A percentile compares a stretch with the other conserved stretches of the same genome.
Conservation (phyloP, 2,329 filamentous ascomycete genomes). For the Canariomyces notabilis region DNA sequence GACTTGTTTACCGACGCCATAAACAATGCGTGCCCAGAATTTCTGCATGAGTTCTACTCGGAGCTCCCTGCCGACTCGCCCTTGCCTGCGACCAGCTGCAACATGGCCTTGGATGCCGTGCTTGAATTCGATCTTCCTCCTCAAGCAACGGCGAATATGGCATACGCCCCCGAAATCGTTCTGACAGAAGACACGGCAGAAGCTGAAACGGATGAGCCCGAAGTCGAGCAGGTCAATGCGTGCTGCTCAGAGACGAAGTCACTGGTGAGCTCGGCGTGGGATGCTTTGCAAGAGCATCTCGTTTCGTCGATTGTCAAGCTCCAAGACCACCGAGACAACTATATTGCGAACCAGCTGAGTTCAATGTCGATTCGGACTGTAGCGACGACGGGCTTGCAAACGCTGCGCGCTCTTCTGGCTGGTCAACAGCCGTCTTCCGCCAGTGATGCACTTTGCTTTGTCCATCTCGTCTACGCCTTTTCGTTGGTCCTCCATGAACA, state of each 20-base stretch:
- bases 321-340: constrained; percentile 35
- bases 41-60: constrained; percentile 31
- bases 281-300: constrained; percentile 43
- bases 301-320: constrained; percentile 42
- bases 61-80: constrained; percentile 39
- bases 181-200: constrained; percentile 28
- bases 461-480: constrained; percentile 49
- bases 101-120: constrained; percentile 32
- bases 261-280: constrained; percentile 42
- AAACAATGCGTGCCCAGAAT: constrained; percentile 26
- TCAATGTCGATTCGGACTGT: constrained; percentile 36
- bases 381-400: constrained; percentile 37
- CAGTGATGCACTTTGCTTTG: constrained; percentile 44
- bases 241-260: constrained; percentile 33
- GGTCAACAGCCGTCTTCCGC: constrained; percentile 36
- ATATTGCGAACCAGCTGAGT: constrained; percentile 38
- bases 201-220: constrained; percentile 19
- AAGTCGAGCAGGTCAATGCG: constrained; percentile 18
- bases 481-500: constrained; percentile 43
- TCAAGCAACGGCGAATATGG: constrained; percentile 19
- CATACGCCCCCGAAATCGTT: constrained; percentile 35
- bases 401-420: constrained; percentile 37
- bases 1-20: constrained; percentile 25
- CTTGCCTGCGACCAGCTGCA: constrained; percentile 17
- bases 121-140: constrained; percentile 26